Percentiles rank a stretch among this genome's conserved stretches.
Evolutionary conservation across 805 yeast species (phyloP).

Genomic region (Yarrowia sp.): DNA sequence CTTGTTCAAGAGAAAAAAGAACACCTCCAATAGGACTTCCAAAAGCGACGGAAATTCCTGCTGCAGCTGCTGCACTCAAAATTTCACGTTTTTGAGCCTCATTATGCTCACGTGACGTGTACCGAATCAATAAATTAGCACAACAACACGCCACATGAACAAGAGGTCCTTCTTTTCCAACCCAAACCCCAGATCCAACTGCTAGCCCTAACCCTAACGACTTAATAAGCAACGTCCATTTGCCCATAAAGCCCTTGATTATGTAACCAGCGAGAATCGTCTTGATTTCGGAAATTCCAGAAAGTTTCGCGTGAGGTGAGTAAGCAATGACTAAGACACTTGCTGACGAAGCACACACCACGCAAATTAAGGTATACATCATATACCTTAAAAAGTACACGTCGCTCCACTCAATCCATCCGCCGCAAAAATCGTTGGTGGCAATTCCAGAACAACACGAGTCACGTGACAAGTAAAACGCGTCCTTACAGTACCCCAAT

Average conservation of each 20-base stretch:
- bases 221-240: constrained; percentile 54
- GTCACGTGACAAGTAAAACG: constrained; percentile 60
- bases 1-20: constrained; percentile 67
- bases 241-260: constrained; percentile 52
- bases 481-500: constrained; percentile 66
- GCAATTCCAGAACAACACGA: constrained; percentile 73
- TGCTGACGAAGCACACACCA: constrained; percentile 44
- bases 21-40: constrained; percentile 89
- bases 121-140: constrained; percentile 43
- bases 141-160: constrained; percentile 74
- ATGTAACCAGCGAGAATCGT: constrained; percentile 65
- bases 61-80: constrained; percentile 71
- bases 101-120: constrained; percentile 41
- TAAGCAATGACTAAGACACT: constrained; percentile 37
- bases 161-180: constrained; percentile 84
- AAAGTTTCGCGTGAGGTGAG: constrained; percentile 46
- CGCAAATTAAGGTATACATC: constrained; percentile 43
- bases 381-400: constrained; percentile 40
- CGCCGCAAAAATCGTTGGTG: constrained; percentile 42
- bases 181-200: constrained; percentile 75
- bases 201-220: constrained; percentile 58
- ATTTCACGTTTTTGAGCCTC: constrained; percentile 66
- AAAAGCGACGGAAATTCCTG: constrained; percentile 83
- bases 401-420: constrained; percentile 41
- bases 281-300: constrained; percentile 76